A percentile compares a stretch with the other conserved stretches of the same genome.
Conservation (phyloP, 1,284 basidiomycete species). For the Malassezia cuniculi region DNA sequence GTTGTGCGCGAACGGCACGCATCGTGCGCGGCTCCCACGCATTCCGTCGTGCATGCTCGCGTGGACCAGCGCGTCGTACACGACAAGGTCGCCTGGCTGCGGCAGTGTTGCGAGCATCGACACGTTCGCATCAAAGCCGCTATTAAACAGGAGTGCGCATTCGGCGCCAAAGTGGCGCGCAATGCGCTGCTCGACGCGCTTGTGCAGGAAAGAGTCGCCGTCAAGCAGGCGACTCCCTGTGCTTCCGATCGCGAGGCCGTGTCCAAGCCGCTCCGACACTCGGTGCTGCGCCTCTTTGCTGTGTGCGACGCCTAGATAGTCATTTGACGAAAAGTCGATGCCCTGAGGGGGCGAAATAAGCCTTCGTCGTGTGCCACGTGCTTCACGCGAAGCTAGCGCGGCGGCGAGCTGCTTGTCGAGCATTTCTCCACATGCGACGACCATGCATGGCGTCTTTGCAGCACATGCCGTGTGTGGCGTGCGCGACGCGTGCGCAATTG, state of each 20-base stretch:
- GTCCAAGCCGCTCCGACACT: slow-evolving; percentile 40
- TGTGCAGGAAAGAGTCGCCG: slow-evolving; percentile 50
- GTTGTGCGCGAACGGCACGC: slow-evolving; percentile 61
- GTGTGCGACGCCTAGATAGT: slow-evolving; percentile 74
- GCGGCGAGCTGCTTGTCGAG: slow-evolving; percentile 26
- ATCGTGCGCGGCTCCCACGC: slow-evolving; percentile 53
- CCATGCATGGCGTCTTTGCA: slow-evolving; percentile 6
- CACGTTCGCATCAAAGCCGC: slow-evolving; percentile 86
- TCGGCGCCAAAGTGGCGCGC: slow-evolving; percentile 23
- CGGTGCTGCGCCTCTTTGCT: slow-evolving; percentile 50
- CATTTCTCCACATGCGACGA: slow-evolving; percentile 10
- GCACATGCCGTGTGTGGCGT: slow-evolving; percentile 2
- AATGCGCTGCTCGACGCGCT: slow-evolving; percentile 25
- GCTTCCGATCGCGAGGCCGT: slow-evolving; percentile 52
- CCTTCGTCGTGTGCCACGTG: slow-evolving; percentile 27
- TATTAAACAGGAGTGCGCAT: slow-evolving; percentile 75
- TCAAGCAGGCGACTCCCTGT: slow-evolving; percentile 82
- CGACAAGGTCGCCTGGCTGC: slow-evolving; percentile 61
- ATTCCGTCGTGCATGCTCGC: slow-evolving; percentile 85
- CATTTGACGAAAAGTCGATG: slow-evolving; percentile 74
- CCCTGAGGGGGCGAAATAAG: slow-evolving; percentile 23
- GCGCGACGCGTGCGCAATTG: slow-evolving; percentile 2
- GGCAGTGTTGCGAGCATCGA: slow-evolving; percentile 74
- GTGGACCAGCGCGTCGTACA: slow-evolving; percentile 81
- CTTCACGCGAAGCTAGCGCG: slow-evolving; percentile 23